Evolutionary conservation across 1,139 yeast species (phyloP), one percentile per base, ranked within the genome.

Genomic region (Protomyces gravidus): DNA sequence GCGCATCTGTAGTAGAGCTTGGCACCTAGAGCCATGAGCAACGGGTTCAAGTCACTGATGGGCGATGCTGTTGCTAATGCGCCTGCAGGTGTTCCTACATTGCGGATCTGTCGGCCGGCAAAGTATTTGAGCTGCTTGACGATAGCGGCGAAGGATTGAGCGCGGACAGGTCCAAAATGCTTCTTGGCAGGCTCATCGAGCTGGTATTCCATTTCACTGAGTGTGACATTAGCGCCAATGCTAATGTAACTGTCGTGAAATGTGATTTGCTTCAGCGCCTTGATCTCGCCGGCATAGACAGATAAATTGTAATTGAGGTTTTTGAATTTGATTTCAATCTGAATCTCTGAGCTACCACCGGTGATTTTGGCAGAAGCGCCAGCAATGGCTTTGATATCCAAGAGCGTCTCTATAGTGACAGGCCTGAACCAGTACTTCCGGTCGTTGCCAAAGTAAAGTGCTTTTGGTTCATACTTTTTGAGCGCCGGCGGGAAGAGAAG

Each of bases 21-120:
- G 2, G 78, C 76, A 59, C 73, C 73, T 19, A 75, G 72, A 2
- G 77, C 73, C 25, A 75, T 75, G 55, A 76, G 66, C 5, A 76
- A 71, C 1, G 80, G 80, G 64, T 76, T 76, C 66, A 76, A 64
- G 62, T 76, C 80, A 1, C 79, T 74, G 61, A 76, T 76, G 27
- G 80, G 80, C n/a, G 78, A 75, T 0, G 80, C 80, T 2, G 80
- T 76, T 13, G 77, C 78, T 50, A 76, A 74, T 42, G 75, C 75
- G 28, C 80, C 80, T 0, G 79, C 78, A 0, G 79, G 76, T 5
- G 79, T 76, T 13, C 79, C 80, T 5, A 75, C 79, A 61, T 76
- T 76, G 53, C 80, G 71, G 55, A 76, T 76, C 63, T 77, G 80
- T 27, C 79, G 70, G 1, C 80, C 79, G 1, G 80, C 80, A 67